These are phyloP conservation scores for Ogataea henricii DNA, from an alignment of 805 yeast species.

Conservation along the genomic window DNA sequence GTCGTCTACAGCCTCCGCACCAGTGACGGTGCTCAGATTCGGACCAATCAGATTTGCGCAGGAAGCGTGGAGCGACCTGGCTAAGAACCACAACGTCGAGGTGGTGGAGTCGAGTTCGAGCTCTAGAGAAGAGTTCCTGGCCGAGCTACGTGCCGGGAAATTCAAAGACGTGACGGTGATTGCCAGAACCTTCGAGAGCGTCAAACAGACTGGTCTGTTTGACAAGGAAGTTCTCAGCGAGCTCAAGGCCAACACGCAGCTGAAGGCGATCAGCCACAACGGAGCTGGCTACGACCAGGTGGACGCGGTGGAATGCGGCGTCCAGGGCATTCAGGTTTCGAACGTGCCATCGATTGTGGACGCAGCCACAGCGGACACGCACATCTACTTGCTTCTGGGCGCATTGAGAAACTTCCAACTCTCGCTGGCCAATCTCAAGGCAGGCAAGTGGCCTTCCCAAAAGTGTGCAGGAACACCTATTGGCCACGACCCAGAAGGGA, in stretches of 20 bases:
- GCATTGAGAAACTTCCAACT: slow-evolving; percentile 60
- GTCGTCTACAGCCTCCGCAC: slow-evolving; percentile 17
- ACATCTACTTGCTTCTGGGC: slow-evolving; percentile 50
- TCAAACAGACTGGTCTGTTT: slow-evolving; percentile 41
- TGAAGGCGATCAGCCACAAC: slow-evolving; percentile 47
- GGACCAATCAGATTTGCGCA: slow-evolving; percentile 64
- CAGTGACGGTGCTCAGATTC: slow-evolving; percentile 60
- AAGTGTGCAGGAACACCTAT: slow-evolving; percentile 56
- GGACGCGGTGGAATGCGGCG: slow-evolving; percentile 44
- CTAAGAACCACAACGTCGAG: slow-evolving; percentile 38
- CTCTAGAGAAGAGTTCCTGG: slow-evolving; percentile 42
- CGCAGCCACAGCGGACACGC: slow-evolving; percentile 59
- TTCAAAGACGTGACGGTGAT: slow-evolving; percentile 40
- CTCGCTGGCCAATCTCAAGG: slow-evolving; percentile 54
- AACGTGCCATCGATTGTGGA: slow-evolving; percentile 57
- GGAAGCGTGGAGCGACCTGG: slow-evolving; percentile 57
- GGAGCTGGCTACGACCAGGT: slow-evolving; percentile 64
- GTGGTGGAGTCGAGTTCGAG: slow-evolving; percentile 47
- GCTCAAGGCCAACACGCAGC: slow-evolving; percentile 35
- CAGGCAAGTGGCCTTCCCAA: slow-evolving; percentile 61
- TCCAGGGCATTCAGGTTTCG: slow-evolving; percentile 46
- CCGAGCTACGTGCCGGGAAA: slow-evolving; percentile 38
- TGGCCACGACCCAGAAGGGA: slow-evolving; percentile 77
- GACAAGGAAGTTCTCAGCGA: slow-evolving; percentile 44
- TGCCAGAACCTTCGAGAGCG: slow-evolving; percentile 45